Conservation (phyloP, 257 asterid genomes). For the Solanum sitiens region DNA sequence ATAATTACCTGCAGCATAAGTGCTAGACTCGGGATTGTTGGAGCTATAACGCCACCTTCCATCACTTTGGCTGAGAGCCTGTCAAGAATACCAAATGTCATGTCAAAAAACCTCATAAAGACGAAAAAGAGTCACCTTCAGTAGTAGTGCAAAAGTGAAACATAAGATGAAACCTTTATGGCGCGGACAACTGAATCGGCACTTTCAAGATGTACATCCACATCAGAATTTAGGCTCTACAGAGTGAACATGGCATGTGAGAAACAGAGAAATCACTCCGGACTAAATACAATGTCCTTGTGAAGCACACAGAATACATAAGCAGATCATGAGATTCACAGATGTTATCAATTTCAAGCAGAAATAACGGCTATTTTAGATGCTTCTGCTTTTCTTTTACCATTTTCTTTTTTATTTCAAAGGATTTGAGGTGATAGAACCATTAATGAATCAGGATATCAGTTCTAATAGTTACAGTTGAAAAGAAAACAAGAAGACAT, state of each 20-base stretch:
- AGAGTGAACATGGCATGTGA: conserved; percentile 4
- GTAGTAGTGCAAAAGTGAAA: background rate
- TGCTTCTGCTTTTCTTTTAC: background rate
- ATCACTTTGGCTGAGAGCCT: conserved; percentile 99
- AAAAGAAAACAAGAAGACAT: background rate
- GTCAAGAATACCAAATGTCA: conserved; percentile 10
- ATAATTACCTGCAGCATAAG: conserved; percentile 74
- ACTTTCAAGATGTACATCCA: conserved; percentile 55
- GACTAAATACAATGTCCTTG: background rate
- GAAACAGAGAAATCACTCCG: background rate
- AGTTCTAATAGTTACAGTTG: background rate
- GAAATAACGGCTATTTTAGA: background rate
- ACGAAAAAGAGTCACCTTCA: background rate
- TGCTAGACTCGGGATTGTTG: conserved; percentile 78
- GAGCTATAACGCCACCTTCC: conserved; percentile 94
- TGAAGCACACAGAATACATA: background rate
- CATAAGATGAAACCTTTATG: conserved; percentile 46
- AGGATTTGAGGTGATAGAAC: background rate
- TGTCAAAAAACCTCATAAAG: background rate
- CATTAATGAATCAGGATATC: background rate
- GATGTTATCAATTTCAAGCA: background rate
- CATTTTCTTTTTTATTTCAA: background rate
- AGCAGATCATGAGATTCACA: background rate
- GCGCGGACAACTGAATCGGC: conserved; percentile 63
- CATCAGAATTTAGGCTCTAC: conserved; percentile 62